A percentile compares a stretch with the other conserved stretches of the same genome.
Evolutionary conservation across 1,139 yeast genomes (phyloP).

Genomic region (Protomyces arabidopsidicola): DNA sequence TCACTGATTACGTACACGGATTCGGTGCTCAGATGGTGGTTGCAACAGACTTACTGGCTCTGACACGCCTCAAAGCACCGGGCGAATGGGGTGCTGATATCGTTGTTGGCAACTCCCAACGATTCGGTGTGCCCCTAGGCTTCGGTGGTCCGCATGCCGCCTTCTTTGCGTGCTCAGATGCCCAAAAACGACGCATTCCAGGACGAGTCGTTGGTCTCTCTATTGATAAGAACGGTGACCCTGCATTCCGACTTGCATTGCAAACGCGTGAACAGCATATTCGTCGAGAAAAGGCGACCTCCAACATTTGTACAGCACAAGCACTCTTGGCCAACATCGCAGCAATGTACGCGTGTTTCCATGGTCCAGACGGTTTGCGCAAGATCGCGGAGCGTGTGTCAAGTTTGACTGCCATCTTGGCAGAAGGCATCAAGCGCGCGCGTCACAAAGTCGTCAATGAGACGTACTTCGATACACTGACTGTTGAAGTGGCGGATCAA

Average conservation of each 20-base stretch:
- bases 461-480: conserved; percentile 83
- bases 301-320: conserved; percentile 96
- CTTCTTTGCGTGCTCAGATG: conserved; percentile 76
- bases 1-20: conserved; percentile 63
- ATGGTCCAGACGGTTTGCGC: conserved; percentile 86
- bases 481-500: conserved; percentile 55
- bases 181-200: conserved; percentile 85
- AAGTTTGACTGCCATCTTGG: conserved; percentile 69
- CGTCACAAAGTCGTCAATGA: conserved; percentile 53
- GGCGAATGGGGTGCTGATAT: conserved; percentile 84
- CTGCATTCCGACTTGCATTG: conserved; percentile 83
- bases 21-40: conserved; percentile 73
- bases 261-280: conserved; percentile 98
- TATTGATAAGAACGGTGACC: conserved; percentile 83
- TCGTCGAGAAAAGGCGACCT: conserved; percentile 94
- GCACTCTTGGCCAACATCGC: conserved; percentile 93
- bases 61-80: conserved; percentile 81
- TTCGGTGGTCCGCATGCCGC: conserved; percentile 99
- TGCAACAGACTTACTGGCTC: conserved; percentile 85
- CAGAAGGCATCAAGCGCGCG: conserved; percentile 44
- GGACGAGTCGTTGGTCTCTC: conserved; percentile 93
- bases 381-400: conserved; percentile 73
- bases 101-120: conserved; percentile 85
- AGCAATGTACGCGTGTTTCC: conserved; percentile 93
- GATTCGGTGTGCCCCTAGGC: conserved; percentile 97